Evolutionary conservation across 2,329 filamentous ascomycete species (phyloP), one percentile per base, ranked within the genome.

Genomic region (Pyricularia pennisetigena): DNA sequence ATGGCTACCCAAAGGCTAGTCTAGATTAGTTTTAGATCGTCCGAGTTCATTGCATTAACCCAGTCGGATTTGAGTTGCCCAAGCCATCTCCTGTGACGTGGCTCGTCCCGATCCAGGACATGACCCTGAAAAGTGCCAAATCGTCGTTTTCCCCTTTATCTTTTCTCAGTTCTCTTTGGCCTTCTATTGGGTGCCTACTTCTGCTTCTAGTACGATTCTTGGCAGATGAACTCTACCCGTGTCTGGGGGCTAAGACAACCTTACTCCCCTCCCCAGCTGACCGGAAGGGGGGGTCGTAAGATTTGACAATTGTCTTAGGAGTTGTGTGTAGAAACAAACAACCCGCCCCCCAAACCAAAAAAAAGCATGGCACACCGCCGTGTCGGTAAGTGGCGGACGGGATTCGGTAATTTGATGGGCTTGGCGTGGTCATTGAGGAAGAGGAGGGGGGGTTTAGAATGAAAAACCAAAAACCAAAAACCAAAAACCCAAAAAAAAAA

Each of bases 331-430:
- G 14, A 49, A 49, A 20, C 14, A 7, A 54, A 54, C n/a, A n/a
- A n/a, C n/a, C n/a, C n/a, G n/a, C n/a, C n/a, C n/a, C n/a, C n/a
- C n/a, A n/a, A n/a, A n/a, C n/a, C n/a, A n/a, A 54, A 49, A 54
- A 54, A n/a, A n/a, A n/a, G 8, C 41, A 54, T 54, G 71, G 69
- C 57, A 61, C 57, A 61, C 57, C 57, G 57, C 57, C 57, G 23
- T 61, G 57, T 26, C 23, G 57, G 24, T 28, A 61, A 61, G 57
- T 61, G 57, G 57, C 57, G 41, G 16, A 20, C 41, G 41, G 41
- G 41, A 54, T 54, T 54, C 41, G 41, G 41, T 54, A 54, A 54
- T 54, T 61, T 24, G 57, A 61, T n/a, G 4, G 32, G 57, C 24
- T 61, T 61, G 57, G 57, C 57, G 20, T 54, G 16, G 20, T 54